Evolutionary conservation across 2,329 filamentous ascomycete species (phyloP), one percentile per base, ranked within the genome.

Genomic region (Neonectria faginata): DNA sequence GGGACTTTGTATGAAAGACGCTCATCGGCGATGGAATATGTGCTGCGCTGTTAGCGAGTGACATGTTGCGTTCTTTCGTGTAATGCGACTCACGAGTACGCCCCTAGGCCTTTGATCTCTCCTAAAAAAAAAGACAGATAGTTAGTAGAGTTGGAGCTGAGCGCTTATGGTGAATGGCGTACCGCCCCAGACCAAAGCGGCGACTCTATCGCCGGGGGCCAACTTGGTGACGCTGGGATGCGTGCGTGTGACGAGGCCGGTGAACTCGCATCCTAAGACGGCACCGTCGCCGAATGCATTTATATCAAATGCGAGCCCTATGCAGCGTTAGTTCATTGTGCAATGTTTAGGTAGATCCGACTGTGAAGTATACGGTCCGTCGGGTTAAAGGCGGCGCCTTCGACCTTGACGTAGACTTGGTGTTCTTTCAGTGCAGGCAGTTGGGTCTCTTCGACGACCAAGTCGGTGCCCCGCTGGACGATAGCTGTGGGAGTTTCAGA

Each of bases 11-110:
- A 82, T 18, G 74, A 78, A 25, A 82, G 77, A 3, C 68, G 65
- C 39, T 82, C 76, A 14, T 83, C 79, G 1, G 80, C 80, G 3
- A 83, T 45, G 0, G 74, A 72, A 57, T 81, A 80, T 53, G 78
- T 62, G 27, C 76, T 76, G 59, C 76, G 4, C 0, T 18, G 5
- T 55, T 25, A 55, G 50, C 1, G 29, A 41, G 7, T 6, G 16
- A 16, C 5, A 11, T 8, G 3, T 2, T 12, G 5, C 20, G 2
- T 2, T 22, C 6, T 1, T 6, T 3, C 8, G 4, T 3, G 3
- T 9, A 0, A n/a, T 44, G 25, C 8, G 6, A 58, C 68, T 65
- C 5, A 70, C 68, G 69, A 67, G 18, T 71, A 82, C 5, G 74
- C 80, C 0, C 81, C 81, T 0, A 80, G 31, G 0, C 78, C 77